These are phyloP conservation scores for Pestalotiopsis sp. DNA, from an alignment of 2,329 filamentous ascomycete genomes.

Conservation along the genomic window DNA sequence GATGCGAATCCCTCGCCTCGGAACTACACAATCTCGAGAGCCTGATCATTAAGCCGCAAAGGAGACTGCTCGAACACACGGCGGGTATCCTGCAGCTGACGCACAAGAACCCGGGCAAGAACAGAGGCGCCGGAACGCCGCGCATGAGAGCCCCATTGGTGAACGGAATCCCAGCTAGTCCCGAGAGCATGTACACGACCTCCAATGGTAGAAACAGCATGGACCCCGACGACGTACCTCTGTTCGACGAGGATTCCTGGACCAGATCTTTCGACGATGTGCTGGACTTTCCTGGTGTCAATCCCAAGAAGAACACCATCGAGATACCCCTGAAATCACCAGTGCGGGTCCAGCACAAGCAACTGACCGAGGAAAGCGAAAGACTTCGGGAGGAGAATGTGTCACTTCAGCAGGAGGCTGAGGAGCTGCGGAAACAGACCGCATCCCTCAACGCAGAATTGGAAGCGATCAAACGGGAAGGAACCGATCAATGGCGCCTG, in stretches of 20 bases:
- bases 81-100: slow-evolving; percentile 90
- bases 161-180: slow-evolving; percentile 69
- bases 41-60: slow-evolving; percentile 71
- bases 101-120: slow-evolving; percentile 67
- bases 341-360: slow-evolving; percentile 51
- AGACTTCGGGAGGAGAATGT: slow-evolving; percentile 46
- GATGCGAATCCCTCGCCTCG: slow-evolving; percentile 80
- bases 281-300: slow-evolving; percentile 42
- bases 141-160: slow-evolving; percentile 40
- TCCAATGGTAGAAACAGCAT: slow-evolving; percentile 61
- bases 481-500: slow-evolving; percentile 43
- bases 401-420: slow-evolving; percentile 34
- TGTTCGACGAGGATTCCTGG: slow-evolving; percentile 76
- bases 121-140: slow-evolving; percentile 43
- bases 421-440: slow-evolving; percentile 31
- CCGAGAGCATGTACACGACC: slow-evolving; percentile 74
- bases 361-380: slow-evolving; percentile 49
- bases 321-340: slow-evolving; percentile 61
- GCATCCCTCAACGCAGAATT: slow-evolving; percentile 36
- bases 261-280: slow-evolving; percentile 69
- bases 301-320: slow-evolving; percentile 44
- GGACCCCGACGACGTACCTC: slow-evolving; percentile 55
- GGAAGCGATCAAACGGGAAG: slow-evolving; percentile 35
- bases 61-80: slow-evolving; percentile 81
- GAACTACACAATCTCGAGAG: slow-evolving; percentile 82